These are phyloP conservation scores for Colletotrichum liriopes DNA, from an alignment of 2,329 filamentous ascomycete genomes.

Conservation along the genomic window DNA sequence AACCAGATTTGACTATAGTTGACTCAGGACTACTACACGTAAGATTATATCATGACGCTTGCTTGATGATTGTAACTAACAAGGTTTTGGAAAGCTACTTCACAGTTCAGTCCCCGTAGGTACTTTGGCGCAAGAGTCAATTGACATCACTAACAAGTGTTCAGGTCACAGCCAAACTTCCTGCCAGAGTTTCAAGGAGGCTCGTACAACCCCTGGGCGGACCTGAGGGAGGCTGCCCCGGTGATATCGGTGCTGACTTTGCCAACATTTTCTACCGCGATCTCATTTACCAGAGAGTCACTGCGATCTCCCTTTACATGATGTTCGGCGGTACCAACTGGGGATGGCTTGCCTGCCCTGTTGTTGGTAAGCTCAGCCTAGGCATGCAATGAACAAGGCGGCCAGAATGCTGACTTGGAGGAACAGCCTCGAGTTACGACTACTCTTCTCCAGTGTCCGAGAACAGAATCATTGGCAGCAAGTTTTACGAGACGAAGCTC, in stretches of 20 bases:
- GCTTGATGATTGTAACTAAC: constrained; percentile 8
- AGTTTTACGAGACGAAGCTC: constrained; percentile 76
- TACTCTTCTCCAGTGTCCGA: constrained; percentile 75
- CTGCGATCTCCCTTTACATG: constrained; percentile 76
- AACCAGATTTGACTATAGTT: not conserved
- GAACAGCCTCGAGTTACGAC: constrained; percentile 71
- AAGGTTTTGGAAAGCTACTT: constrained; percentile 48
- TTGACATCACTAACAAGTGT: not conserved
- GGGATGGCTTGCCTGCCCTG: constrained; percentile 71
- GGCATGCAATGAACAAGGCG: accelerated
- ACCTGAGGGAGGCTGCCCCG: constrained; percentile 68
- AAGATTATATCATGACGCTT: not conserved
- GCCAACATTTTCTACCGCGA: constrained; percentile 77
- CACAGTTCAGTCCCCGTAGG: constrained; percentile 51
- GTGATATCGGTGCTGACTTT: constrained; percentile 71
- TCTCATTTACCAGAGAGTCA: constrained; percentile 72
- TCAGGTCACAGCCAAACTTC: constrained; percentile 64
- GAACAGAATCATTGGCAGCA: constrained; percentile 69
- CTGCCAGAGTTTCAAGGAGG: constrained; percentile 74
- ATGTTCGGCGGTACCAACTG: constrained; percentile 76
- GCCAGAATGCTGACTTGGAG: not conserved
- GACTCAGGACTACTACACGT: constrained; percentile 38
- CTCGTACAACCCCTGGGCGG: constrained; percentile 74
- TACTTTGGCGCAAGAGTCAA: not conserved
- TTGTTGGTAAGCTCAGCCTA: constrained; percentile 54